Percentiles rank a stretch among this genome's conserved stretches.
phyloP scores from a whole-genome alignment of 495 filamentous ascomycete species.

The Lasiosphaeria miniovina region DNA sequence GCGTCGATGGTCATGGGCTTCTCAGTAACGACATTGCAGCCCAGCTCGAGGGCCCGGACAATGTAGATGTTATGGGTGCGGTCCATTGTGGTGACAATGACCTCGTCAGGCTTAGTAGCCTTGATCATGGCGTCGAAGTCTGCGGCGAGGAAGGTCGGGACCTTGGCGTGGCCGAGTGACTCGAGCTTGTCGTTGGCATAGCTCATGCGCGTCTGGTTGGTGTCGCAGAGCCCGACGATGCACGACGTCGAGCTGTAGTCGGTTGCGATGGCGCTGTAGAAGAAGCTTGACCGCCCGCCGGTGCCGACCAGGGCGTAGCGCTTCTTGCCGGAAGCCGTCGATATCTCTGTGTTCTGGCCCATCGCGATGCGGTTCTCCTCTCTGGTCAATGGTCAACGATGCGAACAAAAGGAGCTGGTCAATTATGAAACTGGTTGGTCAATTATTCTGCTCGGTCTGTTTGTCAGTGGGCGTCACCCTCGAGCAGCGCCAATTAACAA shows the following conservation, averaged over 20 bases:
- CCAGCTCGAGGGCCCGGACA: conserved; percentile 51
- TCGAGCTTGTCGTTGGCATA: conserved; percentile 39
- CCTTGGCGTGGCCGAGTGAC: conserved; percentile 30
- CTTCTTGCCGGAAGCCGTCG: conserved; percentile 17
- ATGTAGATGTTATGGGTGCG: conserved; percentile 57
- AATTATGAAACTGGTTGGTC: too few relatives aligned
- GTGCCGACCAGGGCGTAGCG: conserved; percentile 46
- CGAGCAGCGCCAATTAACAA: too few relatives aligned
- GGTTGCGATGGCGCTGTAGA: conserved; percentile 52
- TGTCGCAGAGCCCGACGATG: conserved; percentile 52
- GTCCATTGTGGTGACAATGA: conserved; percentile 59
- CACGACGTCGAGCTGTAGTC: conserved; percentile 46
- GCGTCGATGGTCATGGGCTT: conserved; percentile 60
- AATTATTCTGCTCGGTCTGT: too few relatives aligned
- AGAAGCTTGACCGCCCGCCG: conserved; percentile 48
- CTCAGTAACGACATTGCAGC: conserved; percentile 56
- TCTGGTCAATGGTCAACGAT: too few relatives aligned
- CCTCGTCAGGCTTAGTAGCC: conserved; percentile 51
- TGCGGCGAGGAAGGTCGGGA: conserved; percentile 49
- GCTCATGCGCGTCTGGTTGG: conserved; percentile 46
- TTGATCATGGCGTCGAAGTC: conserved; percentile 55
- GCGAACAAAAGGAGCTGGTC: too few relatives aligned
- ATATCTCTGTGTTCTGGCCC: neutral
- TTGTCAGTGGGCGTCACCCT: too few relatives aligned
- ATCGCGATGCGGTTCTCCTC: neutral